Base-by-base conservation (phyloP, 2,329 filamentous ascomycete genomes). In the Aspergillus pseudoglaucus region DNA sequence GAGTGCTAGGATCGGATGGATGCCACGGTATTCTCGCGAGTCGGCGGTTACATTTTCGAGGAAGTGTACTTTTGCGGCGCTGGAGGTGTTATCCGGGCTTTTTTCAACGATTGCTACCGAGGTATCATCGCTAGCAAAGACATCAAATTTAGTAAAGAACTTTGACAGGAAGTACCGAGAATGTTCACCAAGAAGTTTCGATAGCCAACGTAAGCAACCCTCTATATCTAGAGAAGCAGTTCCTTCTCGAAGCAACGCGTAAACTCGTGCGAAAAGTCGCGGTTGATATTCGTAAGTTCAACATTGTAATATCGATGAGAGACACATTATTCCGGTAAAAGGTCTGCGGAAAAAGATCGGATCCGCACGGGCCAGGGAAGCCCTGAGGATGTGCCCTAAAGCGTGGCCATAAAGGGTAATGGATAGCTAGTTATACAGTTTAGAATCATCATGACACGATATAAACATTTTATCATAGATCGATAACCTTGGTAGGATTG, bases 11-110 rank as follows among this genome's bases (percentile, higher is more conserved):
- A 87, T 71, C 0, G 93, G 93, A 61, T 95, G 83, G 27, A 98
- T 85, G 47, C 93, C 93, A 46, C 79, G 73, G 66, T 83, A 90
- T 22, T 75, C 72, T 44, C 82, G 80, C 64, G 88, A 90, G 66
- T 95, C 84, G 4, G 87, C 86, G 0, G 90, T 94, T 53, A 91
- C 70, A 59, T 88, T 93, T 59, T 85, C 77, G 64, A 95, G 84
- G 73, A 89, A 94, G 57, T 86, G 82, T 2, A 95, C 76, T 5
- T 70, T 74, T 8, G 85, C 81, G 42, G 66, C 47, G 12, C 32
- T 42, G 27, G 49, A 39, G 8, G 33, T 25, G 1, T 44, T 55
- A 4, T 32, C 33, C 9, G 48, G 53, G 25, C 68, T 59, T 57
- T 82, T 84, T 46, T 87, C 81, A 35, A 96, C 76, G 42, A 97